Base-by-base conservation (phyloP, 73 alveolate species). In the Blepharisma japonicum region DNA sequence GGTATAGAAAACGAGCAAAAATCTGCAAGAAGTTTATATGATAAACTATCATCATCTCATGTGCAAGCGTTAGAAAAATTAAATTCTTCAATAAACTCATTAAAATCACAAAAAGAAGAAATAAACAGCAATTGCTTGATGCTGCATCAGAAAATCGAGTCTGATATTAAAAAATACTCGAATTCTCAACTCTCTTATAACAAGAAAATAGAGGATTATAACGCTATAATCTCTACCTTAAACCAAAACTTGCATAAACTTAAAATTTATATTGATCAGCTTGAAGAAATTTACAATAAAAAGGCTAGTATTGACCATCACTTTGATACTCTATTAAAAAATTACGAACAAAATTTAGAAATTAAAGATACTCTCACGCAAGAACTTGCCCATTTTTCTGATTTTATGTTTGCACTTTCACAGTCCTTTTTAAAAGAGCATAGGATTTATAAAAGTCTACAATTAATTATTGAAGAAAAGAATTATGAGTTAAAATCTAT, bases 201-300 rank as follows among this genome's bases (percentile, higher is more conserved):
- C 23, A 53, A 53, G 4, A 20, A 53, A 53, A 53, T 53, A 14
- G 67, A 53, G 23, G 23, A 14, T 11, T 14, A 53, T 53, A 53
- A 53, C 67, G 67, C n/a, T 14, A 53, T 20, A 53, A 53, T 53
- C 23, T 53, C 67, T 53, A 53, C n/a, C 4, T 20, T 53, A 20
- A 53, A 53, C 23, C n/a, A 53, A 53, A 20, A 53, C 67, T 53
- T 53, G n/a, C n/a, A 53, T 14, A 53, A 53, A 53, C 67, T 53
- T 53, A 53, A 53, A 53, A 11, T 14, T 14, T 11, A 20, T 14
- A 53, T 53, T 11, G 23, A 53, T 4, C 23, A 53, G n/a, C n/a
- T 53, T 14, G 67, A 53, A 53, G 67, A 53, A 14, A 20, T 53
- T 4, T 53, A 53, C 23, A 53, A 53, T 20, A 53, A 53, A 53